Evolutionary conservation across 441 rosid genomes (phyloP), one percentile per base, ranked within the genome.

Genomic region (Corymbia citriodora): DNA sequence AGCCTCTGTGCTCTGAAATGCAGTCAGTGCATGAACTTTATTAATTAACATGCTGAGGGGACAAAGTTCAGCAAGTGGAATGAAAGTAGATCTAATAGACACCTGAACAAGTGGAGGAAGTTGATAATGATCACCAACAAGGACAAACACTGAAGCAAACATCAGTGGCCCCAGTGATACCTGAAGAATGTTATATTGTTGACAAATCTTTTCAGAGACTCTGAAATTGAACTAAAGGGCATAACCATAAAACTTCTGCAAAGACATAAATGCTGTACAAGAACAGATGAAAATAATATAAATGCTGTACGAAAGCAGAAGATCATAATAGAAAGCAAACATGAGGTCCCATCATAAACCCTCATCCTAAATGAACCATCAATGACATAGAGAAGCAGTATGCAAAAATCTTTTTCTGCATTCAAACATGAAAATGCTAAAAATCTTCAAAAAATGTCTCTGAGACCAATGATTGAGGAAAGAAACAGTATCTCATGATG

Each of bases 101-200:
- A 96, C 99, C 96, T 97, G 97, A 91, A 98, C 98, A 90, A 98
- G 95, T 74, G 99, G 99, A 89, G 99, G 99, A 92, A 98, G 92
- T 91, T 97, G 99, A 94, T 98, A 98, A 93, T 98, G 99, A 93
- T 98, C 99, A 88, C 99, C 99, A 89, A 98, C 99, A 89, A 98
- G 99, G 90, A 98, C 99, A 94, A 97, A 98, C 90, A 90, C 94
- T 87, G 99, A 96, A 85, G 99, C 94, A 92, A 96, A 94, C 95
- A 95, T 95, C 95, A 98, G 93, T 21, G 99, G 99, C 90, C 99
- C 99, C 88, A 97, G 90, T 55, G 99, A 96, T 85, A 98, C 97
- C 99, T 98, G 94, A 89, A 70, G 88, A 40, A 79, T 40, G 85
- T 40, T 48, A 79, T 21, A 40, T 40, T 6, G 25, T 79, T 1